Evolutionary conservation across 1,139 yeast species (phyloP).

Genomic region (Pneumocystis oryctolagi): DNA sequence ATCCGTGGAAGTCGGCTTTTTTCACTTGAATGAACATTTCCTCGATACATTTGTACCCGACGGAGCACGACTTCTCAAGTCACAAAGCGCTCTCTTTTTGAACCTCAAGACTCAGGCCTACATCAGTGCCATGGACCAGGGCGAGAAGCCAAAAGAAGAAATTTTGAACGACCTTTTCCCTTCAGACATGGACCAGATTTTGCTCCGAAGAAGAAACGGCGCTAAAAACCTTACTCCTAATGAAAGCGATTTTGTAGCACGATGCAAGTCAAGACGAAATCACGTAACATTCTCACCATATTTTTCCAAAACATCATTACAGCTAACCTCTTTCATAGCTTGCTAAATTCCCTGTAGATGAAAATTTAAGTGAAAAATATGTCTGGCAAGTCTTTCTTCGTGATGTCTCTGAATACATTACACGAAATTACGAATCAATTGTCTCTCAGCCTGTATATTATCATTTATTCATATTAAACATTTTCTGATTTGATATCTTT

Average conservation of each 20-base stretch:
- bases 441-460: neutral
- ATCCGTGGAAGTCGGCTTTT: conserved; percentile 72
- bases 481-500: neutral
- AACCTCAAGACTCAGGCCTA: conserved; percentile 92
- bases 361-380: conserved; percentile 38
- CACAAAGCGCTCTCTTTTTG: conserved; percentile 62
- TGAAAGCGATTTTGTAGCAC: conserved; percentile 52
- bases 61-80: conserved; percentile 49
- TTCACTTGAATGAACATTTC: conserved; percentile 67
- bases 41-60: conserved; percentile 51
- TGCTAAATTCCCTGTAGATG: conserved; percentile 28
- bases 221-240: conserved; percentile 40
- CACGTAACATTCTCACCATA: neutral
- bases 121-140: conserved; percentile 70
- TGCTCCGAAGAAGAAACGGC: conserved; percentile 23
- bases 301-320: neutral
- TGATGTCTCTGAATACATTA: conserved; percentile 63
- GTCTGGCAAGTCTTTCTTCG: conserved; percentile 62
- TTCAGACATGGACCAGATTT: conserved; percentile 40
- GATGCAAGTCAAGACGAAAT: conserved; percentile 47
- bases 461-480: neutral
- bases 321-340: too few species aligned
- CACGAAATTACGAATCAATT: conserved; percentile 17
- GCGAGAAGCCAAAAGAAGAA: conserved; percentile 51
- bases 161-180: conserved; percentile 69